phyloP scores from a whole-genome alignment of 352 stramenopile species.

The Phytophthora sansomeana region DNA sequence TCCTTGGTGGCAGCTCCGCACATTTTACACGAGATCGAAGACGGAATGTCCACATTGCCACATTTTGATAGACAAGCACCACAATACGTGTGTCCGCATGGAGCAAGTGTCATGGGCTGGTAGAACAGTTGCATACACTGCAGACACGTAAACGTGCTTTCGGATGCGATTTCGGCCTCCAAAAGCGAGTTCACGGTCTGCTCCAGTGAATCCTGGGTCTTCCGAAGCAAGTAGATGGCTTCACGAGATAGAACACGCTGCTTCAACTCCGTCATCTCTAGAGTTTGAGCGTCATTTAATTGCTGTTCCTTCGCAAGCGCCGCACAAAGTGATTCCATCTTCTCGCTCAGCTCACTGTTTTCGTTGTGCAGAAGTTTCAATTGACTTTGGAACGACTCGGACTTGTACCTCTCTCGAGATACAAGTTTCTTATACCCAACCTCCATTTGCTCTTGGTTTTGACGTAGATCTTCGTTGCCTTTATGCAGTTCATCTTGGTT shows the following conservation, averaged over 20 bases:
- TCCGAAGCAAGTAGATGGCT: constrained; percentile 55
- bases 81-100: constrained; percentile 82
- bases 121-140: constrained; percentile 76
- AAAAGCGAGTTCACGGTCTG: constrained; percentile 73
- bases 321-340: constrained; percentile 47
- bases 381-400: constrained; percentile 78
- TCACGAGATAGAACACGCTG: constrained; percentile 59
- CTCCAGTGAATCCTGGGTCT: constrained; percentile 73
- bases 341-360: constrained; percentile 57
- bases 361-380: constrained; percentile 72
- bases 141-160: constrained; percentile 80
- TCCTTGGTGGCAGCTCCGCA: constrained; percentile 38
- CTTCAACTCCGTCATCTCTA: constrained; percentile 60
- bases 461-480: constrained; percentile 39
- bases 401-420: constrained; percentile 77
- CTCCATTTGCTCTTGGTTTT: constrained; percentile 31
- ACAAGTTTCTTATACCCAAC: constrained; percentile 63
- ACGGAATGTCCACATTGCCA: constrained; percentile 44
- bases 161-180: constrained; percentile 72
- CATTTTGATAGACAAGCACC: constrained; percentile 54
- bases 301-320: constrained; percentile 52
- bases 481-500: constrained; percentile 44
- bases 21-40: constrained; percentile 67
- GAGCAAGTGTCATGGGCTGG: constrained; percentile 69
- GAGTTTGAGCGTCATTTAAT: constrained; percentile 44